Conservation (phyloP, 306 rosid species). For the Acacia acuminata region DNA sequence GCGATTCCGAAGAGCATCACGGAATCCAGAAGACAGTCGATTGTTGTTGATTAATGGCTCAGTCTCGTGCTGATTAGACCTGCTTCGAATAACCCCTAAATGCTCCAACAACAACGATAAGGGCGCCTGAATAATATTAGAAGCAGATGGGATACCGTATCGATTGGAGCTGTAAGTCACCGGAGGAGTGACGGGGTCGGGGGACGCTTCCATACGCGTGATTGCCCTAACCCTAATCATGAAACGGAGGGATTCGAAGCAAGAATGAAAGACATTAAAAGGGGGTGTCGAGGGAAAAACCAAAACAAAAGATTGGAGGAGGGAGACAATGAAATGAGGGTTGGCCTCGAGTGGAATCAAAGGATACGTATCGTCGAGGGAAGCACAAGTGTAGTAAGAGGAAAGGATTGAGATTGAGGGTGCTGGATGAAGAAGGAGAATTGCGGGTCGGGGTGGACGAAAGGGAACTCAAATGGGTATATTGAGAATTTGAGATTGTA, state of each 20-base stretch:
- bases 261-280: not conserved
- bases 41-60: constrained; percentile 40
- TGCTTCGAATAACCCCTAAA: constrained; percentile 65
- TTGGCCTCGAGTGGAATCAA: not conserved
- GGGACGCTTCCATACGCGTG: constrained; percentile 62
- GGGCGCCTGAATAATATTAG: constrained; percentile 76
- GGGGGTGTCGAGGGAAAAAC: not conserved
- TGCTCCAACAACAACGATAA: constrained; percentile 76
- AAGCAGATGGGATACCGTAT: constrained; percentile 58
- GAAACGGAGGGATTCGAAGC: constrained; percentile 2
- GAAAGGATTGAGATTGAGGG: not conserved
- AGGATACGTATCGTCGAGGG: not conserved
- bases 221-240: constrained; percentile 68
- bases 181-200: constrained; percentile 54
- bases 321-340: not conserved
- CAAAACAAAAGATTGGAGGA: not conserved
- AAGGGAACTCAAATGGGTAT: not conserved
- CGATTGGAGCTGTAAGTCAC: constrained; percentile 47
- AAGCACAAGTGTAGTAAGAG: not conserved
- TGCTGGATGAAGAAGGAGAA: not conserved
- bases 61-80: constrained; percentile 53
- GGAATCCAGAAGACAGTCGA: constrained; percentile 38
- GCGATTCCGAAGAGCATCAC: constrained; percentile 42
- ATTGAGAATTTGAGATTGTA: not conserved
- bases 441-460: not conserved